Base-by-base conservation (phyloP, 257 asterid species). In the Solanum tacnaense region DNA sequence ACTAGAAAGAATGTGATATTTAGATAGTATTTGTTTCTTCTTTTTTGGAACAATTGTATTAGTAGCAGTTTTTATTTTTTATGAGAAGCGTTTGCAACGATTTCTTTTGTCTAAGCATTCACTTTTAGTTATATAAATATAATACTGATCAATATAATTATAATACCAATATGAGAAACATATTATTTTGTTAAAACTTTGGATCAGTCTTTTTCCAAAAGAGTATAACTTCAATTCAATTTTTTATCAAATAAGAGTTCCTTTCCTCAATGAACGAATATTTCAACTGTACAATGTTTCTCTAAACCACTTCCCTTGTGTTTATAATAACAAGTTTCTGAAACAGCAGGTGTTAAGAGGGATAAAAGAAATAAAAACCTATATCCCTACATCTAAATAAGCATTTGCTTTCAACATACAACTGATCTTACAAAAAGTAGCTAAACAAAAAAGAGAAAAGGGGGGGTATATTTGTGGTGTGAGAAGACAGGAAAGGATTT, bases 221-320 rank as follows among this genome's bases (percentile, higher is more conserved):
- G 83, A 23, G 32, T 21, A 7, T 12, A 21, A 76, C 35, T n/a
- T 39, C 16, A 44, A 78, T 78, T 25, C 62, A 49, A 97, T 8
- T 27, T 29, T 72, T 81, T 16, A 81, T 81, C 41, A 81, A 81
- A 81, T 46, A 68, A 81, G 68, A 81, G 73, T 72, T 86, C 38
- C 9, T 32, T 41, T 72, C 56, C 84, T 44, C 73, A 72, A 86
- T 72, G 27, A 86, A 86, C 73, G 88, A 73, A 92, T 90, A 90
- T 90, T 89, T 91, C 62, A 89, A 87, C 96, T 94, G 93, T 95
- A 95, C 96, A 94, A 70, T 29, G 31, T 29, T 29, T 29, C 31
- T 29, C 31, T 29, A 29, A 32, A 32, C 35, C 35, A 32, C 35
- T 32, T 32, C 52, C 78, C 91, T 89, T 83, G 89, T 60, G 79